phyloP scores from a whole-genome alignment of 2,329 filamentous ascomycete genomes.

The Fusarium pseudoanthophilum region DNA sequence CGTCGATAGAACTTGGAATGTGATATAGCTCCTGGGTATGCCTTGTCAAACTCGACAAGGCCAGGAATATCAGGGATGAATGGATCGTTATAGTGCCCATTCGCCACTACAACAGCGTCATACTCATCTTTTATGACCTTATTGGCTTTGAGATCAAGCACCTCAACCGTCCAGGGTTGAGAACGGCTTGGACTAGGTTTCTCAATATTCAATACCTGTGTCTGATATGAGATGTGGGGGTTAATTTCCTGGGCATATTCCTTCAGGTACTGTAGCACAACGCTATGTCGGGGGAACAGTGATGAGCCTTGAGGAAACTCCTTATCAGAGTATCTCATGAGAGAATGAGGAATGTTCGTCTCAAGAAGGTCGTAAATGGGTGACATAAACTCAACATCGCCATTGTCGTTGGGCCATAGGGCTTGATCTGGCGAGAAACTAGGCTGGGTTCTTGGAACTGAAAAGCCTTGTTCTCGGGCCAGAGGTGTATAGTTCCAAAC shows the following conservation, averaged over 20 bases:
- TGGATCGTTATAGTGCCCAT: constrained; percentile 71
- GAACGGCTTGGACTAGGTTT: constrained; percentile 27
- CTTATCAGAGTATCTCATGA: constrained; percentile 77
- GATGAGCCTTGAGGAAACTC: constrained; percentile 67
- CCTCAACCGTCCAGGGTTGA: constrained; percentile 58
- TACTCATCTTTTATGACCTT: constrained; percentile 52
- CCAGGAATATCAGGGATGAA: constrained; percentile 68
- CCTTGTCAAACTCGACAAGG: constrained; percentile 61
- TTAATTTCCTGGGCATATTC: constrained; percentile 70
- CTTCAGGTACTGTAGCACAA: constrained; percentile 73
- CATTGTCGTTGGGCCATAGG: constrained; percentile 41
- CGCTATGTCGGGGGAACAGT: constrained; percentile 73
- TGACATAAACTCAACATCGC: constrained; percentile 67
- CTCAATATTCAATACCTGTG: constrained; percentile 65
- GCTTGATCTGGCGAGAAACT: constrained; percentile 56
- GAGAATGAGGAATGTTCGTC: constrained; percentile 77
- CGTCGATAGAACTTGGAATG: constrained; percentile 77
- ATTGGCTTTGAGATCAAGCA: constrained; percentile 45
- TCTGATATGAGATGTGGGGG: constrained; percentile 68
- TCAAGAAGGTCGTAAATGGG: constrained; percentile 77
- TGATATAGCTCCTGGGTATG: constrained; percentile 61
- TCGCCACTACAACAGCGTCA: constrained; percentile 72
- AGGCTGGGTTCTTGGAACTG: constrained; percentile 47
- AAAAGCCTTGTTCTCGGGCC: constrained; percentile 42
- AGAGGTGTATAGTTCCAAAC: constrained; percentile 74